Evolutionary conservation across 352 stramenopile species (phyloP).

Genomic region (Achlya hypogyna): DNA sequence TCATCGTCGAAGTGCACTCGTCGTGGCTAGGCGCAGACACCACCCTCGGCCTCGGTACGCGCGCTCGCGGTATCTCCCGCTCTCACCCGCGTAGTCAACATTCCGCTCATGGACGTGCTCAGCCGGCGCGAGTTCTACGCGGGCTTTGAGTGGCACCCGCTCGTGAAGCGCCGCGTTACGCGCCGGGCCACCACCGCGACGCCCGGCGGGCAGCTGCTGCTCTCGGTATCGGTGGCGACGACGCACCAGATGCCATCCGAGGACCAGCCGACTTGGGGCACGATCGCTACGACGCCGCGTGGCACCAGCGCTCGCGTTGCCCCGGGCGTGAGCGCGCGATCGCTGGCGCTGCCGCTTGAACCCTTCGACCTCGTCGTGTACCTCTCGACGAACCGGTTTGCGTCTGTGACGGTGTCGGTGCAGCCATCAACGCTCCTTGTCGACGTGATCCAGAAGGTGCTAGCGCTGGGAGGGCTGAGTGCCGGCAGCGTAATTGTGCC

Average conservation of each 20-base stretch:
- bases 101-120: not conserved
- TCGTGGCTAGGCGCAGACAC: slow-evolving; percentile 78
- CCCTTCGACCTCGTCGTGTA: slow-evolving; percentile 36
- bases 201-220: slow-evolving; percentile 45
- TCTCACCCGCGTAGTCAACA: not conserved
- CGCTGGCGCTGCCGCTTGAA: slow-evolving; percentile 55
- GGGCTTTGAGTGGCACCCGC: slow-evolving; percentile 82
- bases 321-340: slow-evolving; percentile 66
- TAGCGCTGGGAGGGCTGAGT: not conserved
- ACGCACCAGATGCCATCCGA: slow-evolving; percentile 68
- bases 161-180: slow-evolving; percentile 69
- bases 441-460: not conserved
- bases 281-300: not conserved
- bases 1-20: slow-evolving; percentile 83
- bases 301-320: not conserved
- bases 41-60: slow-evolving; percentile 67
- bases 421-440: slow-evolving; percentile 22
- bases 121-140: slow-evolving; percentile 20
- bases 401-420: slow-evolving; percentile 59
- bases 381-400: slow-evolving; percentile 78
- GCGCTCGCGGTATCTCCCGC: not conserved
- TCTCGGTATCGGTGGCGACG: slow-evolving; percentile 79
- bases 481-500: not conserved
- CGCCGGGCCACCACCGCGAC: slow-evolving; percentile 38
- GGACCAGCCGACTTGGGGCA: slow-evolving; percentile 4